Evolutionary conservation across 2,329 filamentous ascomycete genomes (phyloP).

Genomic region (Cryphonectria parasitica): DNA sequence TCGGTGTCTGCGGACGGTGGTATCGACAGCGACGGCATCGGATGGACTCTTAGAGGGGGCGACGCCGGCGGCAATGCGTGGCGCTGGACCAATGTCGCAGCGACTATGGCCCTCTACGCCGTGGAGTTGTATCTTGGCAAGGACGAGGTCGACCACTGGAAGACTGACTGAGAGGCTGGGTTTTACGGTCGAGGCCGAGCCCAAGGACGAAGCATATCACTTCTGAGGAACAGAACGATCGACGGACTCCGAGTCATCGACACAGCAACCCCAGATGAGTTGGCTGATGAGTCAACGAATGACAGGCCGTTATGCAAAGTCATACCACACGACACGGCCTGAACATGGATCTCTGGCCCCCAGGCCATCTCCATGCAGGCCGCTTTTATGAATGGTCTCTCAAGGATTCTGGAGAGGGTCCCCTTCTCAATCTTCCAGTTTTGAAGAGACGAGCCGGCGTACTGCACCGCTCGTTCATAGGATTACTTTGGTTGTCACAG

Average conservation of each 20-base stretch:
- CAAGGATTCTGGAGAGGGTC: not conserved
- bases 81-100: conserved; percentile 90
- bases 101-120: conserved; percentile 87
- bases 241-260: not conserved
- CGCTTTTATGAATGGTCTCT: not conserved
- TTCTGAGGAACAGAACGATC: not conserved
- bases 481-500: not conserved
- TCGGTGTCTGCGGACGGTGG: conserved; percentile 63
- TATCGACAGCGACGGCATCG: conserved; percentile 54
- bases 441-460: not conserved
- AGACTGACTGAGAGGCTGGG: conserved; percentile 71
- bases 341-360: not conserved
- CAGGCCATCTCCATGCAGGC: not conserved
- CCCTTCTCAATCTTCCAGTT: not conserved
- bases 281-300: not conserved
- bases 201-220: not conserved
- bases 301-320: not conserved
- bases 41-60: conserved; percentile 86
- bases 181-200: not conserved
- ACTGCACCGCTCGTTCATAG: not conserved
- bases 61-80: conserved; percentile 84
- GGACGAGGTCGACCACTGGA: conserved; percentile 91
- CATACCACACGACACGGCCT: not conserved
- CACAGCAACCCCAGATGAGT: not conserved
- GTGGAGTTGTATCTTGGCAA: conserved; percentile 87